Evolutionary conservation across 2,329 filamentous ascomycete genomes (phyloP).

Genomic region (Trichoderma arundinaceum): DNA sequence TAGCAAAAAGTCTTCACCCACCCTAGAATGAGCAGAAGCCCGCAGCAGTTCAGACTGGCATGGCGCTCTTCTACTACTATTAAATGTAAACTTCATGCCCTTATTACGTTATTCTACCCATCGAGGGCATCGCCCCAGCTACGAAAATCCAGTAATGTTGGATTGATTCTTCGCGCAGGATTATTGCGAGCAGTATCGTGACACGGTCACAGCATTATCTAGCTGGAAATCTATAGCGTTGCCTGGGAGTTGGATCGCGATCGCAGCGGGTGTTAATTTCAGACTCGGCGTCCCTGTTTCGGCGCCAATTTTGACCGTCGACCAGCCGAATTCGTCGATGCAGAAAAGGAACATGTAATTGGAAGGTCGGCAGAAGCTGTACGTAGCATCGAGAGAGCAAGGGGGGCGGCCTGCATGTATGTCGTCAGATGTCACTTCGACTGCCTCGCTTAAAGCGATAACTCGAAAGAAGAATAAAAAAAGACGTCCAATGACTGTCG

Average conservation of each 20-base stretch:
- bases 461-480: not conserved
- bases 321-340: not conserved
- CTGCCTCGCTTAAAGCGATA: not conserved
- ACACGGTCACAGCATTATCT: not conserved
- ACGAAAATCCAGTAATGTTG: not conserved
- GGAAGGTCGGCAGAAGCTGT: not conserved
- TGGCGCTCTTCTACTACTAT: no score
- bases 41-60: no score
- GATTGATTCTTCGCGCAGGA: no score
- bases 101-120: not conserved
- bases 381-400: not conserved
- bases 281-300: not conserved
- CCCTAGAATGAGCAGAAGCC: not conserved
- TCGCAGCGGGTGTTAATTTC: not conserved
- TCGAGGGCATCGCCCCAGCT: not conserved
- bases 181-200: not conserved
- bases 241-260: no score
- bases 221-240: no score
- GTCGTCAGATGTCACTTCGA: not conserved
- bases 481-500: constrained; percentile 9
- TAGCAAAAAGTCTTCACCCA: not conserved
- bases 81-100: not conserved
- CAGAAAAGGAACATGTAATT: not conserved
- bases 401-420: not conserved
- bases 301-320: not conserved